A percentile compares a stretch with the other conserved stretches of the same genome.
Conservation (phyloP, 202 grass and related monocot genomes). For the Setaria viridis region DNA sequence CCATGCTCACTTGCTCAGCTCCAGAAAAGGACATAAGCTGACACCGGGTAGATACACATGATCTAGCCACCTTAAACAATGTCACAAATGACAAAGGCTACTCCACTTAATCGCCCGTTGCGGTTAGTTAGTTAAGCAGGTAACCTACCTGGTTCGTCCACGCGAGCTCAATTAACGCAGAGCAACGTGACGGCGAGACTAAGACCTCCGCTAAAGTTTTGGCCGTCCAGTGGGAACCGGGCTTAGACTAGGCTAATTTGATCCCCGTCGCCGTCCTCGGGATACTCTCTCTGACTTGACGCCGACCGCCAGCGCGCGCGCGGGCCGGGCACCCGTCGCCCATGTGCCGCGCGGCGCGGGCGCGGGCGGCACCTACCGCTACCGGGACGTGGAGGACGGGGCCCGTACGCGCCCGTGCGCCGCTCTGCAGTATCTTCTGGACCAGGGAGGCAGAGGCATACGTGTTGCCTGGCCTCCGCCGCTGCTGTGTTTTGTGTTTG, state of each 20-base stretch:
- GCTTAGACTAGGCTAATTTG: neutral
- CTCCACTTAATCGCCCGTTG: neutral
- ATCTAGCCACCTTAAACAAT: neutral
- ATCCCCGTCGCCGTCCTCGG: constrained; percentile 20
- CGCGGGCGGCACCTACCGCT: neutral
- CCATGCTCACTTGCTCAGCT: neutral
- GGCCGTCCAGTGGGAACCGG: neutral
- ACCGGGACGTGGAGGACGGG: neutral
- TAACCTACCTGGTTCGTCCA: neutral
- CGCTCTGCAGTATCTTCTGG: neutral
- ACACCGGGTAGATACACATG: neutral
- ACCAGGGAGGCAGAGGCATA: neutral
- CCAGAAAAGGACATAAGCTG: neutral
- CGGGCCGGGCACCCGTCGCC: neutral
- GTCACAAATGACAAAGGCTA: neutral
- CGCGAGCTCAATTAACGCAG: neutral
- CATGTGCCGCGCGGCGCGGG: constrained; percentile 48
- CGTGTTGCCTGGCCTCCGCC: neutral
- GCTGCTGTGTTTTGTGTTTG: neutral
- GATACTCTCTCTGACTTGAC: neutral
- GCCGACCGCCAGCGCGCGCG: constrained; percentile 5
- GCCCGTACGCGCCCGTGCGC: neutral
- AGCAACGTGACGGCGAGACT: neutral
- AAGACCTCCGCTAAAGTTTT: neutral
- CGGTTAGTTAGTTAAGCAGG: neutral